Base-by-base conservation (phyloP, 352 stramenopile genomes). In the Thraustotheca clavata region DNA sequence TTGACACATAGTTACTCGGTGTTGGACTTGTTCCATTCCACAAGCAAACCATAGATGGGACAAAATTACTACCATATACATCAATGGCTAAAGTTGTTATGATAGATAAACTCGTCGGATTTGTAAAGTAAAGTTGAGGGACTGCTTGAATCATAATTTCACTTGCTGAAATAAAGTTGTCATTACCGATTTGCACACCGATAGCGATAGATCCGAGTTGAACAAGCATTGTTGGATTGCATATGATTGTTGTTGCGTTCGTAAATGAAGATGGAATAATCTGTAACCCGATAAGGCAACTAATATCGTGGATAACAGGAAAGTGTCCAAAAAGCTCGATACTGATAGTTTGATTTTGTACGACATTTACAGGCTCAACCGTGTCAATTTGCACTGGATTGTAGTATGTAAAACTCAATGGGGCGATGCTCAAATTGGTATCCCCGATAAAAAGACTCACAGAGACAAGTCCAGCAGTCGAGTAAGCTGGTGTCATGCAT, bases 201-300 rank as follows among this genome's bases (percentile, higher is more conserved):
- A n/a, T n/a, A n/a, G n/a, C n/a, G n/a, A n/a, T n/a, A n/a, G n/a
- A n/a, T n/a, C n/a, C n/a, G n/a, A n/a, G n/a, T n/a, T n/a, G n/a
- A n/a, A n/a, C n/a, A n/a, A n/a, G n/a, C n/a, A n/a, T n/a, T n/a
- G n/a, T n/a, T n/a, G n/a, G n/a, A 67, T 54, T 14, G 71, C 67
- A 36, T 67, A 61, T 38, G 73, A 82, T 2, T 31, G 40, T 33
- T 70, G 20, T 49, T 54, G 77, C 0, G 71, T 34, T 48, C 40
- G n/a, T 59, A 73, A 40, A 70, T 70, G 34, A 74, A 63, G 26
- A 76, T 54, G 3, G 63, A 63, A 34, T 76, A 76, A 24, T 73
- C 16, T 3, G 66, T 49, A 9, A 77, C 36, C 24, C 43, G 60
- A 66, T 74, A 49, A 4, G 67, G 48, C 0, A 79, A 62, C 7